Evolutionary conservation across 225 moss, liverwort and hornwort species (phyloP).

Genomic region (Polytrichum formosum): DNA sequence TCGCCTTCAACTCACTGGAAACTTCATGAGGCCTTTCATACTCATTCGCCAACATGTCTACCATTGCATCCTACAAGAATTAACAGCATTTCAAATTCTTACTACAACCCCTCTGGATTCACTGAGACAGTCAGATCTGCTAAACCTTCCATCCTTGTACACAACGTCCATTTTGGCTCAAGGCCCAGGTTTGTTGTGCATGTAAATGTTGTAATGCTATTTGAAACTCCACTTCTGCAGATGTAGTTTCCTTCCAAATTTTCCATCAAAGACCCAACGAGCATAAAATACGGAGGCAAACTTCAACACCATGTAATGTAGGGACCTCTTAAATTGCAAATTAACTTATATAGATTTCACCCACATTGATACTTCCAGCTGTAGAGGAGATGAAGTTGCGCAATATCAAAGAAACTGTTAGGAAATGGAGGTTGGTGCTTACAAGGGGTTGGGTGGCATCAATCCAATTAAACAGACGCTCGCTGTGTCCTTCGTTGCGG

Average conservation of each 20-base stretch:
- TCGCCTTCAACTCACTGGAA: slow-evolving; percentile 18
- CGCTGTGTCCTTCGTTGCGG: slow-evolving; percentile 65
- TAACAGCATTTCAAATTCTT: background rate
- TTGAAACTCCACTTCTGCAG: no score
- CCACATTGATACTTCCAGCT: background rate
- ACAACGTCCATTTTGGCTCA: no score
- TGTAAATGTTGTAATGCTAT: no score
- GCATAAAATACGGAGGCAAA: background rate
- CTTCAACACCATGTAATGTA: background rate
- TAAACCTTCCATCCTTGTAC: no score
- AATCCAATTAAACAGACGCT: slow-evolving; percentile 68
- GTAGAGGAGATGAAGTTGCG: background rate
- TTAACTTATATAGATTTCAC: background rate
- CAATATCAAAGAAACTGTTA: background rate
- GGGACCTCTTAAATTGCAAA: background rate
- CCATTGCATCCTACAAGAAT: slow-evolving; percentile 43
- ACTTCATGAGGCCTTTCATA: slow-evolving; percentile 32
- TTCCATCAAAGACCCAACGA: background rate
- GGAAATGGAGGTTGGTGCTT: slow-evolving; percentile 7
- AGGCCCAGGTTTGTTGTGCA: no score
- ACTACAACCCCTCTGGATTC: no score
- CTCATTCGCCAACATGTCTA: slow-evolving; percentile 53
- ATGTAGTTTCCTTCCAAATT: background rate
- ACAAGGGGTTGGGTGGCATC: slow-evolving; percentile 67
- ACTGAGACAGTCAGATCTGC: no score